phyloP scores from a whole-genome alignment of 192 early-diverging fungal species.

The Coemansia sp. region DNA sequence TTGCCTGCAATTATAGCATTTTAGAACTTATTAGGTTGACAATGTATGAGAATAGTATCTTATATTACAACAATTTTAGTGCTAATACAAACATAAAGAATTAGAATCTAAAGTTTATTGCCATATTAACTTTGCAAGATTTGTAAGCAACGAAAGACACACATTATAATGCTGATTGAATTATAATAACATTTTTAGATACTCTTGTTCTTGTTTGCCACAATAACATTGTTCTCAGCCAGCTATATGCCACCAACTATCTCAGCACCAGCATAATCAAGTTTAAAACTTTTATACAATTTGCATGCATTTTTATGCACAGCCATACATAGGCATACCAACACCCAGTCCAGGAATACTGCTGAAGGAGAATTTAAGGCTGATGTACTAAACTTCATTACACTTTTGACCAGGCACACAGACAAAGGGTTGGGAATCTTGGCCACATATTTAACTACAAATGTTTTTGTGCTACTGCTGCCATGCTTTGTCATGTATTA shows the following conservation, averaged over 20 bases:
- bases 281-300: constrained; percentile 51
- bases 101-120: no score
- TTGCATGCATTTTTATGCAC: constrained; percentile 73
- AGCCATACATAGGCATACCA: constrained; percentile 67
- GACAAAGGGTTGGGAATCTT: constrained; percentile 65
- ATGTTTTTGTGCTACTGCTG: constrained; percentile 60
- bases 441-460: constrained; percentile 70
- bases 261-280: constrained; percentile 70
- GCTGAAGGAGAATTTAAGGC: neutral
- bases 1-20: no score
- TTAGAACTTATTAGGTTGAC: no score
- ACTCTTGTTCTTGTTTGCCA: constrained; percentile 41
- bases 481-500: constrained; percentile 55
- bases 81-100: no score
- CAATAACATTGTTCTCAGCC: constrained; percentile 43
- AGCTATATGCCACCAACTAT: constrained; percentile 75
- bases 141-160: no score
- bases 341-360: constrained; percentile 73
- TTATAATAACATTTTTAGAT: no score
- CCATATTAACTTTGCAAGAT: no score
- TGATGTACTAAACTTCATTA: constrained; percentile 60
- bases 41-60: no score
- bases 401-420: constrained; percentile 73
- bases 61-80: no score
- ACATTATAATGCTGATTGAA: no score